A percentile compares a stretch with the other conserved stretches of the same genome.
Evolutionary conservation across 2,329 filamentous ascomycete species (phyloP).

Genomic region (Penicillium capsulatum): DNA sequence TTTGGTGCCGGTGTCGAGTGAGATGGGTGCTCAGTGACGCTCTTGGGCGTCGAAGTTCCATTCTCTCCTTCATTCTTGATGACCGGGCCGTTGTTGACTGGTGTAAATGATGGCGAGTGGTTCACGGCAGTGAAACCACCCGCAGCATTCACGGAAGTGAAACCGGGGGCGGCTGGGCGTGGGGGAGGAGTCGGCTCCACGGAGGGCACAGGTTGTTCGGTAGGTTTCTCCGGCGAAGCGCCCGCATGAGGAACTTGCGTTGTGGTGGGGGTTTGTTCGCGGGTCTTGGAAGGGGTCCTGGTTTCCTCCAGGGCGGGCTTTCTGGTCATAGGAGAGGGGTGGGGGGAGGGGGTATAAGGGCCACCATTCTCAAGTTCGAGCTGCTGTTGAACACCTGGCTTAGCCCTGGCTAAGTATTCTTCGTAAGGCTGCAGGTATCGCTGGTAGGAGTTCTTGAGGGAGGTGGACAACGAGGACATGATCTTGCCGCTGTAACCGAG

Average conservation of each 20-base stretch:
- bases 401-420: constrained; percentile 83
- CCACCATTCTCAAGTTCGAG: constrained; percentile 90
- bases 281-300: constrained; percentile 46
- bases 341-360: constrained; percentile 74
- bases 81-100: constrained; percentile 37
- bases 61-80: constrained; percentile 53
- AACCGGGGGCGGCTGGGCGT: constrained; percentile 47
- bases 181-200: constrained; percentile 38
- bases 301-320: constrained; percentile 34
- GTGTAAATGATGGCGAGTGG: constrained; percentile 43
- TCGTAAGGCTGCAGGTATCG: constrained; percentile 97
- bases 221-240: constrained; percentile 42
- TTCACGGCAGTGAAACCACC: constrained; percentile 60
- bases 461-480: constrained; percentile 97
- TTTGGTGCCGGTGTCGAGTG: constrained; percentile 55
- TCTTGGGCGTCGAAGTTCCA: constrained; percentile 57
- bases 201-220: constrained; percentile 34
- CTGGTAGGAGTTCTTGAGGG: constrained; percentile 96
- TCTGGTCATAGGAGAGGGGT: constrained; percentile 67
- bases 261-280: constrained; percentile 64
- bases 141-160: constrained; percentile 67
- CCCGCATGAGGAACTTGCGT: constrained; percentile 55
- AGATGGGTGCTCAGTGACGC: constrained; percentile 60
- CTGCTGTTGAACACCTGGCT: constrained; percentile 94
- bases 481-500: constrained; percentile 98